Evolutionary conservation across 441 rosid genomes (phyloP).

Genomic region (Adansonia madagascariensis): DNA sequence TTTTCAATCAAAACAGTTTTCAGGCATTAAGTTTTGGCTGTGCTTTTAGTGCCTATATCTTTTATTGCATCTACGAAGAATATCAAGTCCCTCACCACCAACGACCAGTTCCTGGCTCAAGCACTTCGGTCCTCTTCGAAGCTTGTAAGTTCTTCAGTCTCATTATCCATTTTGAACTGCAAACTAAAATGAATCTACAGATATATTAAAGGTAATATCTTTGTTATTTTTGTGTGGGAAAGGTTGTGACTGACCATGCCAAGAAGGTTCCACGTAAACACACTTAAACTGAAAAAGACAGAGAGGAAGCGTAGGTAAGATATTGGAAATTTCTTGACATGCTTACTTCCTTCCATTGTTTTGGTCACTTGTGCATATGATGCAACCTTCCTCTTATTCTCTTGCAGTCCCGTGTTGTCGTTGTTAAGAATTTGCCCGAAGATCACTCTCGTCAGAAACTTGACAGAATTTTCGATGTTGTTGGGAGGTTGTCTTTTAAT

Average conservation of each 20-base stretch:
- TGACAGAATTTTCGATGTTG: slow-evolving; percentile 76
- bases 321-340: neutral
- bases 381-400: slow-evolving; percentile 8
- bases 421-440: slow-evolving; percentile 94
- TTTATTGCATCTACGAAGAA: slow-evolving; percentile 80
- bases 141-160: slow-evolving; percentile 57
- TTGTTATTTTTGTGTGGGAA: slow-evolving; percentile 5
- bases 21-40: neutral
- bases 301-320: slow-evolving; percentile 80
- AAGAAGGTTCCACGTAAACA: slow-evolving; percentile 74
- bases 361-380: neutral
- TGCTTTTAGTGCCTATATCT: slow-evolving; percentile 66
- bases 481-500: slow-evolving; percentile 56
- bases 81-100: slow-evolving; percentile 69
- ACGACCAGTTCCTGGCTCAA: slow-evolving; percentile 61
- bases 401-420: slow-evolving; percentile 68
- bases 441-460: slow-evolving; percentile 94
- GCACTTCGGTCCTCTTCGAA: slow-evolving; percentile 80
- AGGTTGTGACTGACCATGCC: slow-evolving; percentile 75
- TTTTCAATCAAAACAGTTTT: slow-evolving; percentile 8
- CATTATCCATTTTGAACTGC: neutral
- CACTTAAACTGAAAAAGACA: slow-evolving; percentile 83
- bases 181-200: neutral
- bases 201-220: neutral
- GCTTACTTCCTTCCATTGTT: neutral